Percentiles rank a stretch among this genome's conserved stretches.
Evolutionary conservation across 1,139 yeast genomes (phyloP).

Genomic region (Wickerhamomyces sp.): DNA sequence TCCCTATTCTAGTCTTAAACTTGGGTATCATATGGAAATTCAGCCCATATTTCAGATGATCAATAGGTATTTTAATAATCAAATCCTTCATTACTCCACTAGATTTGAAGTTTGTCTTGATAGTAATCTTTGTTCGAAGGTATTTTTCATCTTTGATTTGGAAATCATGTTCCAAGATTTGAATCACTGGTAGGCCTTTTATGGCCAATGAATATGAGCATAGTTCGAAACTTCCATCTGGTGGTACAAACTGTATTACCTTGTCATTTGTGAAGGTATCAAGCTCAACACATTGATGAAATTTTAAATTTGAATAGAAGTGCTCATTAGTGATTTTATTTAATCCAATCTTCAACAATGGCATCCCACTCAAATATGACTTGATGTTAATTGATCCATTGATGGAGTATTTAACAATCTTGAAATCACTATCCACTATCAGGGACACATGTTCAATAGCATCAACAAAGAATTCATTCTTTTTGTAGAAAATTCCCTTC

Average conservation of each 20-base stretch:
- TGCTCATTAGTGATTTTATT: slow-evolving; percentile 42
- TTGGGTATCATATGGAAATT: slow-evolving; percentile 49
- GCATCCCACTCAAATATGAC: slow-evolving; percentile 77
- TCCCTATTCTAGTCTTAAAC: slow-evolving; percentile 62
- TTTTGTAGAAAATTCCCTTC: slow-evolving; percentile 72
- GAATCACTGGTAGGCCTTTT: slow-evolving; percentile 14
- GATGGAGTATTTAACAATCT: slow-evolving; percentile 57
- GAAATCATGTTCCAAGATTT: slow-evolving; percentile 35
- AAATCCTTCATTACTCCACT: slow-evolving; percentile 58
- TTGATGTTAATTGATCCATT: slow-evolving; percentile 62
- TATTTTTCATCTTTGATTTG: slow-evolving; percentile 28
- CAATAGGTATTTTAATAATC: slow-evolving; percentile 54
- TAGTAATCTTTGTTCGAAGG: slow-evolving; percentile 37
- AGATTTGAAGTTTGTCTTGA: slow-evolving; percentile 58
- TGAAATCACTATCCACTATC: slow-evolving; percentile 49
- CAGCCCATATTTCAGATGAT: slow-evolving; percentile 32
- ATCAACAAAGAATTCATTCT: slow-evolving; percentile 75
- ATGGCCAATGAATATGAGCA: slow-evolving; percentile 40
- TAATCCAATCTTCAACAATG: slow-evolving; percentile 59
- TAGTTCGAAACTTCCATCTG: slow-evolving; percentile 70
- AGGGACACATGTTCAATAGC: slow-evolving; percentile 64
- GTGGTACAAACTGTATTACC: slow-evolving; percentile 67
- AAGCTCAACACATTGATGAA: slow-evolving; percentile 77
- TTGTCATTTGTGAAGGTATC: slow-evolving; percentile 51
- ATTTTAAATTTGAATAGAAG: slow-evolving; percentile 46